Evolutionary conservation across 2,329 filamentous ascomycete genomes (phyloP).

Genomic region (Hypocreales sp.): DNA sequence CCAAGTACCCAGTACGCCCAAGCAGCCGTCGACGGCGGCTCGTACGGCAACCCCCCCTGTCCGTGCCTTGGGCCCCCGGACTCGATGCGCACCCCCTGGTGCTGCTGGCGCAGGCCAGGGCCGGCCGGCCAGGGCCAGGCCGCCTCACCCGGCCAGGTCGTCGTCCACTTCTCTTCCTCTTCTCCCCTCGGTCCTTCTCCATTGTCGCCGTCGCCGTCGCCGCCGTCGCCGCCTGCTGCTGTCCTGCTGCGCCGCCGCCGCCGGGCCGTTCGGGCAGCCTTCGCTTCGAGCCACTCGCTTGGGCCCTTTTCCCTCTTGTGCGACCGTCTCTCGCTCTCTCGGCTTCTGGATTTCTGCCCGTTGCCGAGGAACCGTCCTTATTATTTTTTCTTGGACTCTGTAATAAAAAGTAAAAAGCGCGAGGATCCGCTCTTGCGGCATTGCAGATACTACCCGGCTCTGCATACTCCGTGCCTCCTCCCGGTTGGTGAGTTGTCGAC

Average conservation of each 20-base stretch:
- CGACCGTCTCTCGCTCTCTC: conserved; percentile 7
- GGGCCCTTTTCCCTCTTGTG: no score
- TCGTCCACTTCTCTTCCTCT: neutral
- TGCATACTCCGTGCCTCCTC: neutral
- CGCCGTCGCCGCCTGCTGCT: conserved; percentile 9
- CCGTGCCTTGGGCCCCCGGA: no score
- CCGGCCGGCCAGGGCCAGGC: no score
- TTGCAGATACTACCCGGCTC: no score
- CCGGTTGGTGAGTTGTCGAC: conserved; percentile 5
- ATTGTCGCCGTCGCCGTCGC: conserved; percentile 7
- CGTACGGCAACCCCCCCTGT: no score
- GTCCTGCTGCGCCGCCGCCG: conserved; percentile 10
- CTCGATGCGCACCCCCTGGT: no score
- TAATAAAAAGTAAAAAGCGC: no score
- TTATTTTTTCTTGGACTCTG: conserved; percentile 1
- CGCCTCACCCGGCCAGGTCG: no score
- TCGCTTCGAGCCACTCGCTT: conserved; percentile 24
- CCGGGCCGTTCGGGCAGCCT: conserved; percentile 11
- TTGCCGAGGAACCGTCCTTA: neutral
- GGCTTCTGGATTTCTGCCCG: neutral
- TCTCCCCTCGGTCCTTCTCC: conserved; percentile 12
- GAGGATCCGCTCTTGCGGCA: conserved; percentile 1
- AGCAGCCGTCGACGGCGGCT: no score
- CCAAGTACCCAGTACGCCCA: no score
- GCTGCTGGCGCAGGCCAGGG: no score